Evolutionary conservation across 2,329 filamentous ascomycete genomes (phyloP).

Genomic region (Sarocladiaceae sp.): DNA sequence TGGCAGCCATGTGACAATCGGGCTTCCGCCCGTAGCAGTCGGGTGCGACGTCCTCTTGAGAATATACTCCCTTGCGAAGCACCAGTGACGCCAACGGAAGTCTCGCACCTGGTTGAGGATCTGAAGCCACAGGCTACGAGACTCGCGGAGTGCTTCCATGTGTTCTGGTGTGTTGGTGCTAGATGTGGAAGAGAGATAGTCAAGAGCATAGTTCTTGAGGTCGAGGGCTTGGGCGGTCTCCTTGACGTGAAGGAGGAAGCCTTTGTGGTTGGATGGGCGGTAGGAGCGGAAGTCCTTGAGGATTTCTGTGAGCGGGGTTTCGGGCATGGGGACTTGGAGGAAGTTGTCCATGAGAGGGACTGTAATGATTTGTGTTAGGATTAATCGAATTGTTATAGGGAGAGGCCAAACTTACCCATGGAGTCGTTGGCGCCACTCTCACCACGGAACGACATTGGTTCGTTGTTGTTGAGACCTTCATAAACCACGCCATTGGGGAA

Average conservation of each 20-base stretch:
- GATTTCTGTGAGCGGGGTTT: constrained; percentile 84
- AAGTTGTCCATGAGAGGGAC: constrained; percentile 87
- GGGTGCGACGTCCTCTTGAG: constrained; percentile 73
- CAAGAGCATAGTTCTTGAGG: constrained; percentile 56
- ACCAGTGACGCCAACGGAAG: constrained; percentile 83
- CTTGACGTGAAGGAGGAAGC: constrained; percentile 73
- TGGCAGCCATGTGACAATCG: constrained; percentile 80
- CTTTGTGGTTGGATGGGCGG: constrained; percentile 81
- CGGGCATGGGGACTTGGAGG: constrained; percentile 80
- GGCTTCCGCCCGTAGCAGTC: constrained; percentile 74
- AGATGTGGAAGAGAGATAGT: constrained; percentile 15
- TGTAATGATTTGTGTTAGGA: neutral
- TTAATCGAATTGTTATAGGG: neutral
- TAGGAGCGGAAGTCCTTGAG: constrained; percentile 86
- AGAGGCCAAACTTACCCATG: constrained; percentile 44
- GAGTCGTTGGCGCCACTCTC: constrained; percentile 93
- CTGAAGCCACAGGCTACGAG: constrained; percentile 57
- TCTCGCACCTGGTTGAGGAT: constrained; percentile 72
- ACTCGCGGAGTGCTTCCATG: constrained; percentile 46
- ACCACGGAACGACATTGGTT: constrained; percentile 76
- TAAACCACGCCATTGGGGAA: constrained; percentile 91
- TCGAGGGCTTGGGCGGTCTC: constrained; percentile 42
- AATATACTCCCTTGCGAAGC: constrained; percentile 81
- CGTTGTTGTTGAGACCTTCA: constrained; percentile 67
- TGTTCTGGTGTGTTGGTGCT: constrained; percentile 22